Evolutionary conservation across 129 eudicot species (phyloP).

Genomic region (Flaveria bidentis): DNA sequence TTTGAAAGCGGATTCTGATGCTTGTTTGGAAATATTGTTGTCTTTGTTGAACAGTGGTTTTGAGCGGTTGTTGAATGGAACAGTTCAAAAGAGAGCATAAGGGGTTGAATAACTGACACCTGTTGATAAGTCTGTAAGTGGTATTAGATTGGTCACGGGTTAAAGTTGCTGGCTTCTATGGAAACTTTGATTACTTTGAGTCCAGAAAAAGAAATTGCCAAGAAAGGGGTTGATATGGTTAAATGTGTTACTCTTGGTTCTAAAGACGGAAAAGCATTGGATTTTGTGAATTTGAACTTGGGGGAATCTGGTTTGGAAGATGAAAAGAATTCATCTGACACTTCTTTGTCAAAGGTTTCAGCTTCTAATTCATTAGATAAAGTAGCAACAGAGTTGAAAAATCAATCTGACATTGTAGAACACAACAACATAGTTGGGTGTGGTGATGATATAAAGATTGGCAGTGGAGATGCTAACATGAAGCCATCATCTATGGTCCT

Average conservation of each 20-base stretch:
- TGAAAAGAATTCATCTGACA: slow-evolving; percentile 1
- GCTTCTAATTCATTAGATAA: background rate
- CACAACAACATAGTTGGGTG: background rate
- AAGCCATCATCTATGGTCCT: background rate
- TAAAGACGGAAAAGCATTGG: background rate
- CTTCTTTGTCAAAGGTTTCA: background rate
- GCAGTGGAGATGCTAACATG: background rate
- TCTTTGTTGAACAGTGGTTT: slow-evolving; percentile 1
- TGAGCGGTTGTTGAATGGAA: slow-evolving; percentile 7
- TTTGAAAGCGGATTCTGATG: slow-evolving; percentile 4
- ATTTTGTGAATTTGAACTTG: background rate
- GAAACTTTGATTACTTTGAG: background rate
- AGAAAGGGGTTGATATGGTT: slow-evolving; percentile 15
- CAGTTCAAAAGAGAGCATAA: background rate
- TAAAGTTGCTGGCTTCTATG: background rate
- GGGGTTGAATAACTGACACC: background rate
- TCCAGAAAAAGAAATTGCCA: slow-evolving; percentile 14
- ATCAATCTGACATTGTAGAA: background rate
- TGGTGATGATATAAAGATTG: background rate
- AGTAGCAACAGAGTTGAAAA: background rate
- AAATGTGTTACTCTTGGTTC: background rate
- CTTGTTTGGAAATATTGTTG: background rate
- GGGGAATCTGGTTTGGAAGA: slow-evolving; percentile 21
- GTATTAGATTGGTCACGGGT: background rate
- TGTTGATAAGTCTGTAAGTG: slow-evolving; percentile 4